Conservation (phyloP, 176 grass and related monocot species). For the Oryza australiensis region DNA sequence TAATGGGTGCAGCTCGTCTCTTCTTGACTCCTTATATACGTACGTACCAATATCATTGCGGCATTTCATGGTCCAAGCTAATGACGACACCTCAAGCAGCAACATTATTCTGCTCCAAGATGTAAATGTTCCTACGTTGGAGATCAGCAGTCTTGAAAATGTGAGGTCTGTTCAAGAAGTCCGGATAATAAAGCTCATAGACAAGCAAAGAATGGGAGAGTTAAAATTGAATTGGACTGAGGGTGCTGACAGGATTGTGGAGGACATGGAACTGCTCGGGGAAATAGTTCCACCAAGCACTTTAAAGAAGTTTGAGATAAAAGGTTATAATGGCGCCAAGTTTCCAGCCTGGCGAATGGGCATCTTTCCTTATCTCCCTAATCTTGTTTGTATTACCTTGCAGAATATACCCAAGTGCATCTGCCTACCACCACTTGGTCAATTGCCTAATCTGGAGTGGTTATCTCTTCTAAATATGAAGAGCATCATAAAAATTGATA, state of each 20-base stretch:
- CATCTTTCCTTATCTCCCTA: neutral
- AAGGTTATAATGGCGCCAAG: neutral
- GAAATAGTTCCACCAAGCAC: conserved; percentile 6
- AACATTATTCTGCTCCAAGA: neutral
- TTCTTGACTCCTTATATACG: neutral
- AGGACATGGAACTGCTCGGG: neutral
- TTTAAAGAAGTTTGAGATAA: neutral
- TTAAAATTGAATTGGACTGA: neutral
- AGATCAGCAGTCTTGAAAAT: conserved; percentile 10
- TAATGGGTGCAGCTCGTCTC: accelerated
- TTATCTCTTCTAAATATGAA: neutral
- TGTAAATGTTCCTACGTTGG: neutral
- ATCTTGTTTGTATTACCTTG: neutral
- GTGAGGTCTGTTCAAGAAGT: conserved; percentile 5
- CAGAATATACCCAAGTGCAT: accelerated
- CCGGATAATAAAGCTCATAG: neutral
- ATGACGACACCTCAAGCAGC: too few relatives aligned
- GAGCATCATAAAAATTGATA: neutral
- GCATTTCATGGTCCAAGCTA: too few relatives aligned
- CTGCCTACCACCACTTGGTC: neutral
- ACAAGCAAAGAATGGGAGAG: neutral
- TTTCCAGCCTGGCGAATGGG: conserved; percentile 8
- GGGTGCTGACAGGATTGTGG: neutral
- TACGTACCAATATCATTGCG: too few relatives aligned
- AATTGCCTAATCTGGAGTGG: neutral